phyloP scores from a whole-genome alignment of 805 yeast genomes.

The Ogataea angusta region DNA sequence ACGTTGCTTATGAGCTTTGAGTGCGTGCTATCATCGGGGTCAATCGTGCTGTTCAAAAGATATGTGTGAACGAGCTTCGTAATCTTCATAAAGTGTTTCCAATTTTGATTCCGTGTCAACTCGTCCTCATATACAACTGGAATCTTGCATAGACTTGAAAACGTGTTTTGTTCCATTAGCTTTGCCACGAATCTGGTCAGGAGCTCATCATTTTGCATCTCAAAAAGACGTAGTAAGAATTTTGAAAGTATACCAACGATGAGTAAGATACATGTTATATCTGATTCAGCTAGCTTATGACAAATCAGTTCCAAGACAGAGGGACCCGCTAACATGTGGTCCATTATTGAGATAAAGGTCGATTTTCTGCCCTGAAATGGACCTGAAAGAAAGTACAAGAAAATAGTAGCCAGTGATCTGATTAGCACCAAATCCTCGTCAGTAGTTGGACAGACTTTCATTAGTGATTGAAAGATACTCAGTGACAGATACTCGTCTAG shows the following conservation, averaged over 20 bases:
- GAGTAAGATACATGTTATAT: conserved; percentile 32
- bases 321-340: background rate
- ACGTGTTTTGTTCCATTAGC: conserved; percentile 34
- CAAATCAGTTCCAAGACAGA: background rate
- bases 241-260: conserved; percentile 46
- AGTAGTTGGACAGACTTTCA: no score
- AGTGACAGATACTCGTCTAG: no score
- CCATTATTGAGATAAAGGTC: conserved; percentile 1
- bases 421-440: conserved; percentile 24
- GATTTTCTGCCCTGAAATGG: conserved; percentile 38
- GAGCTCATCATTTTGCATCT: conserved; percentile 36
- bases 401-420: conserved; percentile 27
- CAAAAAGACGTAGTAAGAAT: conserved; percentile 41
- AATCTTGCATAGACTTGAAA: no score
- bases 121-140: no score
- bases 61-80: no score
- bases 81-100: no score
- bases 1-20: no score
- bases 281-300: conserved; percentile 13
- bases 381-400: conserved; percentile 41
- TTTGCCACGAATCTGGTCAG: conserved; percentile 44
- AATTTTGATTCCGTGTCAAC: no score
- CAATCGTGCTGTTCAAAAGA: no score
- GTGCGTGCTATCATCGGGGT: no score
- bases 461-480: no score